Evolutionary conservation across 2,329 filamentous ascomycete genomes (phyloP).

Genomic region (Chaetomiaceae sp.): DNA sequence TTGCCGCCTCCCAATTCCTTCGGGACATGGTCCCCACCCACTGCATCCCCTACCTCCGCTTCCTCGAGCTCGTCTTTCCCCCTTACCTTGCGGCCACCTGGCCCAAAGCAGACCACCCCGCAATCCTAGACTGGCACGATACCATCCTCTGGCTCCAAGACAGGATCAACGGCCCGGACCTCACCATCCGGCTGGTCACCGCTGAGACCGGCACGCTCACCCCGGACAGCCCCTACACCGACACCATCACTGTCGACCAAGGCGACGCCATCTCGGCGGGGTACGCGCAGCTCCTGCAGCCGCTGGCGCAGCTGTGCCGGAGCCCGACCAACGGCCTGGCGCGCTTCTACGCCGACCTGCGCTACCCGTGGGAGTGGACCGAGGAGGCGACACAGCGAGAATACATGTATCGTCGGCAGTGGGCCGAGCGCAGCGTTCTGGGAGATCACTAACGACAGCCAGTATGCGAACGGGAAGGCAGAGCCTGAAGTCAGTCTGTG

Average conservation of each 20-base stretch:
- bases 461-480: not conserved
- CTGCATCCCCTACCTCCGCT: slow-evolving; percentile 6
- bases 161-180: slow-evolving; percentile 2
- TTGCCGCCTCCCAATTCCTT: slow-evolving; percentile 7
- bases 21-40: slow-evolving; percentile 1
- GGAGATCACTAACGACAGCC: not conserved
- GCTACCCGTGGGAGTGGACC: not conserved
- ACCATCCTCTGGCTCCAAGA: slow-evolving; percentile 6
- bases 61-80: slow-evolving; percentile 10
- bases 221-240: not conserved
- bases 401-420: not conserved
- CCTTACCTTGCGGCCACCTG: not conserved
- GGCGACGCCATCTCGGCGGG: not conserved
- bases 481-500: not conserved
- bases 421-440: not conserved
- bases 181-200: slow-evolving; percentile 4
- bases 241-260: not conserved
- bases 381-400: not conserved
- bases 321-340: slow-evolving; percentile 1
- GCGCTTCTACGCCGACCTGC: not conserved
- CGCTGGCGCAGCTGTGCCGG: not conserved
- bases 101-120: not conserved
- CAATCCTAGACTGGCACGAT: slow-evolving; percentile 6
- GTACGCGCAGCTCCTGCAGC: not conserved
- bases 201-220: not conserved